Base-by-base conservation (phyloP, 2,329 filamentous ascomycete species). In the Celoporthe dispersa region DNA sequence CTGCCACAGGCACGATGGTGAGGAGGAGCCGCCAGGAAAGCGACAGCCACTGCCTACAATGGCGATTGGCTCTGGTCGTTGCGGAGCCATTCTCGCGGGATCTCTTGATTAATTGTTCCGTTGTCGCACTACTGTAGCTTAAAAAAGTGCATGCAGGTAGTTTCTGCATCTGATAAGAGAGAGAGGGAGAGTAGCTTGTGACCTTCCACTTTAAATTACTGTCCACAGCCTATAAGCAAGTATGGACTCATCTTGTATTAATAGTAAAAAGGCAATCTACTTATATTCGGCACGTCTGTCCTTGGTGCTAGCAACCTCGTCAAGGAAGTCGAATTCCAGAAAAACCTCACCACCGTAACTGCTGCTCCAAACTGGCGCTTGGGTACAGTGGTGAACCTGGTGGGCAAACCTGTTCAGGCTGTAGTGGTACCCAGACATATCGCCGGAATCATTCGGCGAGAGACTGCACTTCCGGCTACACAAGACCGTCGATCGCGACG, bases 21-120 rank as follows among this genome's bases (percentile, higher is more conserved):
- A 48, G 7, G 44, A n/a, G 44, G 44, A 48, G 11, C 44, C 44
- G 7, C 44, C 44, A 48, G 44, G 44, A 7, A 48, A 48, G 22
- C 44, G 44, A 48, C 44, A 48, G 44, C 44, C 44, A 48, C 44
- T 48, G 44, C 44, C 44, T 48, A 48, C 44, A n/a, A 48, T 48
- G 22, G 44, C 44, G 16, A 48, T n/a, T 48, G 44, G 44, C 44
- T 48, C 44, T n/a, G 44, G 44, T n/a, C 22, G 44, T 3, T n/a
- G 44, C 22, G 22, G 44, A n/a, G 44, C n/a, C 44, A 48, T 48
- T 3, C 7, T n/a, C 22, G 19, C 44, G 44, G 44, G 7, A 6
- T 19, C 1, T 22, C 44, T 11, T 48, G 8, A 48, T 48, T 14
- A 44, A 22, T 22, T n/a, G 1, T 9, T n/a, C 44, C 44, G 44